phyloP scores from a whole-genome alignment of 2,329 filamentous ascomycete species.

The Zasmidium cellare region DNA sequence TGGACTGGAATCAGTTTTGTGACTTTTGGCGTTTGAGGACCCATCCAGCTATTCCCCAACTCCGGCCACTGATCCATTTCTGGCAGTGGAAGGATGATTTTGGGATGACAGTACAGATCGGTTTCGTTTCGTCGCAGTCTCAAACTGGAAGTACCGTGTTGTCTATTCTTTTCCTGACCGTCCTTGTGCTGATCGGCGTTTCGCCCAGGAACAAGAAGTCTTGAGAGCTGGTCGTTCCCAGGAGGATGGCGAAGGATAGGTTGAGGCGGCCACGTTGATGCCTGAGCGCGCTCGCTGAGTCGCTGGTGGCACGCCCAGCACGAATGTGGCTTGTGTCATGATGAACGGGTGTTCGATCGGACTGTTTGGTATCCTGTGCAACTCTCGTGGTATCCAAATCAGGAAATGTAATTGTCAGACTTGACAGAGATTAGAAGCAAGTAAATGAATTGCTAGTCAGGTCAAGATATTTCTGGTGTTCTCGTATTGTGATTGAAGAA shows the following conservation, averaged over 20 bases:
- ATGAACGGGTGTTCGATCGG: constrained; percentile 4
- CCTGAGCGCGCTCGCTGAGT: background rate
- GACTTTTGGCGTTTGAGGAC: background rate
- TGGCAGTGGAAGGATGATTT: background rate
- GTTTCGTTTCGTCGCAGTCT: background rate
- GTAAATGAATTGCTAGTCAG: background rate
- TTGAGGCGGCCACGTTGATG: background rate
- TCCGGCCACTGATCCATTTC: background rate
- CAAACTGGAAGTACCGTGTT: background rate
- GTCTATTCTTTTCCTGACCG: background rate
- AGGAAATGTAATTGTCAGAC: background rate
- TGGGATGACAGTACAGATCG: background rate
- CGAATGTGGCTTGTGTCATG: background rate
- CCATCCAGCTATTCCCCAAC: background rate
- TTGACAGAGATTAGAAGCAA: background rate
- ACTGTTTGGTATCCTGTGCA: constrained; percentile 1
- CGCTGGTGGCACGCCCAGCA: background rate
- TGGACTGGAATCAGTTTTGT: background rate
- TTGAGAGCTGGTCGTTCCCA: background rate
- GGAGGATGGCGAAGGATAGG: background rate
- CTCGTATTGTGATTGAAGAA: background rate
- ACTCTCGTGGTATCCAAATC: background rate
- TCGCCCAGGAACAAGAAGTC: background rate
- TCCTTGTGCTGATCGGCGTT: background rate
- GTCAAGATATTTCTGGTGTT: background rate